A percentile compares a stretch with the other conserved stretches of the same genome.
Evolutionary conservation across 2,329 filamentous ascomycete genomes (phyloP).

Genomic region (Fusarium sp.): DNA sequence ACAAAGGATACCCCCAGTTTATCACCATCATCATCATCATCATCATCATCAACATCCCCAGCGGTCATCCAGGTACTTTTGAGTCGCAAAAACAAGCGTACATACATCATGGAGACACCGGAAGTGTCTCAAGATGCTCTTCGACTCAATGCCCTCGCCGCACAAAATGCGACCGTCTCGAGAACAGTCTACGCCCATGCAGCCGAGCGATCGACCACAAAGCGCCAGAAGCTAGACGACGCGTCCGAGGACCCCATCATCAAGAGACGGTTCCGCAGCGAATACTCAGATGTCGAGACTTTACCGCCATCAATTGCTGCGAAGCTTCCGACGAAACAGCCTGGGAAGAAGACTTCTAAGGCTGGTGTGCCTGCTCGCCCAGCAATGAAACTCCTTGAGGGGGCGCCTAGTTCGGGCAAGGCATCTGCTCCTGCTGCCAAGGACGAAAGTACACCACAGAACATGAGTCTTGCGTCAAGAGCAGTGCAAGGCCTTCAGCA

Average conservation of each 20-base stretch:
- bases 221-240: slow-evolving; percentile 52
- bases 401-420: slow-evolving; percentile 48
- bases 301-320: slow-evolving; percentile 81
- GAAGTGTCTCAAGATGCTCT: slow-evolving; percentile 46
- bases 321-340: slow-evolving; percentile 70
- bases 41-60: slow-evolving; percentile 29
- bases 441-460: slow-evolving; percentile 37
- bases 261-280: slow-evolving; percentile 67
- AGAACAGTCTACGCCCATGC: slow-evolving; percentile 45
- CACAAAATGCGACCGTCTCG: slow-evolving; percentile 48
- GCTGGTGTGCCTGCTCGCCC: slow-evolving; percentile 53
- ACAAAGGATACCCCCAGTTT: slow-evolving; percentile 23
- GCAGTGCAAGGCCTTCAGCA: slow-evolving; percentile 46
- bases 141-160: slow-evolving; percentile 47
- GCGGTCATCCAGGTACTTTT: slow-evolving; percentile 2
- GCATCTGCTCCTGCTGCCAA: slow-evolving; percentile 36
- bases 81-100: slow-evolving; percentile 5
- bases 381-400: slow-evolving; percentile 53
- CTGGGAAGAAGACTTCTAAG: slow-evolving; percentile 54
- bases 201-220: slow-evolving; percentile 41
- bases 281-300: slow-evolving; percentile 81
- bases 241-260: slow-evolving; percentile 46
- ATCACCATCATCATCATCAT: not conserved
- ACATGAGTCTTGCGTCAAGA: slow-evolving; percentile 46
- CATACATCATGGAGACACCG: slow-evolving; percentile 47